Base-by-base conservation (phyloP, 2,329 filamentous ascomycete genomes). In the Venturia aucupariae region DNA sequence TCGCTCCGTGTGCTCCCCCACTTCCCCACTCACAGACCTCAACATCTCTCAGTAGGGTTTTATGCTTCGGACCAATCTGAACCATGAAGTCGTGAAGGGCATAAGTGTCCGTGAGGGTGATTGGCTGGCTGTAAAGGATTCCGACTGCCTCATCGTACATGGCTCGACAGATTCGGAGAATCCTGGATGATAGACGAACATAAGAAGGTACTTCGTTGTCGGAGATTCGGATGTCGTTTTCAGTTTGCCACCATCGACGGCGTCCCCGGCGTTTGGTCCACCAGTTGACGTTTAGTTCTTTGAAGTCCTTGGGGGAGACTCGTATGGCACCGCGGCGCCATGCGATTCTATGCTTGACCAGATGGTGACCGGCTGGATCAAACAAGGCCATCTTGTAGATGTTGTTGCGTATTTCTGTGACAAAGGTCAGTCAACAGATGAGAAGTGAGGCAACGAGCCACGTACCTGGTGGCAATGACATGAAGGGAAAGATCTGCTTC, bases 401-500 rank as follows among this genome's bases (percentile, higher is more conserved):
- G 17, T 35, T 35, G 32, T 55, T 63, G 8, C 61, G 27, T 22
- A 63, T 35, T 19, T 63, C 57, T 39, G 35, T 15, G 27, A 24
- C 13, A 35, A 32, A 30, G 17, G 24, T 55, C 24, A 55, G 24
- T 32, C 4, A 30, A 48, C 11, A 30, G 2, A 10, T 30, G 13
- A 11, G 2, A 10, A 30, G 24, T 10, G 24, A 35, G 30, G 48
- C n/a, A 51, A 1, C 10, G 4, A 55, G 17, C 11, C 15, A 32
- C 24, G 24, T 55, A 30, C 48, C 60, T 44, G 60, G 39, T 27
- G 61, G 48, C 48, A 63, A 55, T 22, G 24, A 27, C 61, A 63
- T 63, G 61, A 63, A 63, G 35, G 61, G 61, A 35, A 63, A 63
- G 27, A 63, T 24, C 19, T 42, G 32, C 30, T 38, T 63, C 27